Percentiles rank a stretch among this genome's conserved stretches.
Evolutionary conservation across 805 yeast genomes (phyloP).

Genomic region (baker's yeast (Saccharomyces cerevisiae)): DNA sequence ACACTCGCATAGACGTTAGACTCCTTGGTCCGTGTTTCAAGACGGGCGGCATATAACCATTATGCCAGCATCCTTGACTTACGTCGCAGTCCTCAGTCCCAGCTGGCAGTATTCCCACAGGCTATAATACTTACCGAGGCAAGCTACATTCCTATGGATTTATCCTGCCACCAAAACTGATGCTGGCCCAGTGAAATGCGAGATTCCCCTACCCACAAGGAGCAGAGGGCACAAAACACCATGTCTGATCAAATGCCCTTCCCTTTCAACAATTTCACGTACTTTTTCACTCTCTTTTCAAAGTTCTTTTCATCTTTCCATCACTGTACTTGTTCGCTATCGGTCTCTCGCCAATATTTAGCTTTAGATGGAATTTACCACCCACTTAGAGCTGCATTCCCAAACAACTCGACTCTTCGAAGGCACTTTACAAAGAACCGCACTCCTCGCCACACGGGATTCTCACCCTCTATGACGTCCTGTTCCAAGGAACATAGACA

Average conservation of each 20-base stretch:
- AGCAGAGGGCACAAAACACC: slow-evolving; percentile 25
- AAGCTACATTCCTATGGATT: slow-evolving; percentile 31
- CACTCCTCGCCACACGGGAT: slow-evolving; percentile 33
- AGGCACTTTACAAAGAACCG: slow-evolving; percentile 27
- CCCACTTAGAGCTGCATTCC: slow-evolving; percentile 36
- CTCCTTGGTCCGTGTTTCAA: slow-evolving; percentile 38
- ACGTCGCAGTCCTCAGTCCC: slow-evolving; percentile 33
- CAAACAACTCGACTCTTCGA: slow-evolving; percentile 27
- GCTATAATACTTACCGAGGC: slow-evolving; percentile 29
- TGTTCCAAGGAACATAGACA: slow-evolving; percentile 35
- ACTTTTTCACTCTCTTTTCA: slow-evolving; percentile 39
- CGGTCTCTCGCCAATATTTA: slow-evolving; percentile 42
- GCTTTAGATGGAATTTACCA: slow-evolving; percentile 36
- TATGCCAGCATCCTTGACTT: slow-evolving; percentile 33
- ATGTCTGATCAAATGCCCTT: slow-evolving; percentile 36
- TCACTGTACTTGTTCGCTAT: slow-evolving; percentile 41
- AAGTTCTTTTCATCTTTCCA: slow-evolving; percentile 40
- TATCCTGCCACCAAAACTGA: slow-evolving; percentile 33
- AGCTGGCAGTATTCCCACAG: slow-evolving; percentile 26
- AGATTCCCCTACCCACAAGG: slow-evolving; percentile 27
- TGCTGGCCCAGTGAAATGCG: slow-evolving; percentile 32
- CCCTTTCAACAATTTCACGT: slow-evolving; percentile 40
- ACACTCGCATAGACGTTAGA: slow-evolving; percentile 37
- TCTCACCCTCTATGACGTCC: slow-evolving; percentile 38
- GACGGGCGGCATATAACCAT: slow-evolving; percentile 33